Base-by-base conservation (phyloP, 768 basidiomycete genomes). In the Ephemerocybe angulata region DNA sequence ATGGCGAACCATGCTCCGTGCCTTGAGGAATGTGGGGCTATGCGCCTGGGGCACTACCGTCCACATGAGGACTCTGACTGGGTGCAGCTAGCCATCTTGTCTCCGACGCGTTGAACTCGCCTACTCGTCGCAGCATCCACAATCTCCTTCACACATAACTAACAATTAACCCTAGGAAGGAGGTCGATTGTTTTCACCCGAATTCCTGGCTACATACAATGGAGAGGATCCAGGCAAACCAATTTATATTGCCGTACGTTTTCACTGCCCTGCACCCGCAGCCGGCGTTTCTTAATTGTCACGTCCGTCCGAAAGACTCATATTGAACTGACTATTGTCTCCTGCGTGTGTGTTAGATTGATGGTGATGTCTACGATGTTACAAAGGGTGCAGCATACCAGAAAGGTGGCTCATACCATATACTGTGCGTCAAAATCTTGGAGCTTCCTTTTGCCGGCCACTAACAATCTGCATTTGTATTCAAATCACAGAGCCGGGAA, bases 291-390 rank as follows among this genome's bases (percentile, higher is more conserved):
- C n/a, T 15, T 29, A 28, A 47, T 27, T 47, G 3, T 27, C 7
- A n/a, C 17, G n/a, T 41, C 7, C 19, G 29, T 13, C 46, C 21
- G 30, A 13, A 27, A 33, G 29, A 7, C 17, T 29, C 13, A 25
- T 21, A 28, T 48, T 19, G 17, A 28, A n/a, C n/a, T 27, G 25
- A 48, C 61, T 52, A 62, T 56, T 53, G 53, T 57, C 63, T 42
- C 53, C 31, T 35, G 8, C 54, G 57, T 40, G n/a, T n/a, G n/a
- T n/a, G 52, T 42, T 66, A 93, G 91, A 88, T 98, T 67, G 91
- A 93, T 65, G 90, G 90, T 12, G 88, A 90, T 50, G 92, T 98
- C 7, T 98, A 86, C 70, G 95, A 98, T 65, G 95, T 98, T 50
- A 83, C 86, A n/a, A 78, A 80, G 57, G 85, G 85, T 60, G 75